A percentile compares a stretch with the other conserved stretches of the same genome.
Evolutionary conservation across 257 asterid genomes (phyloP).

Genomic region (Scutellaria galericulata): DNA sequence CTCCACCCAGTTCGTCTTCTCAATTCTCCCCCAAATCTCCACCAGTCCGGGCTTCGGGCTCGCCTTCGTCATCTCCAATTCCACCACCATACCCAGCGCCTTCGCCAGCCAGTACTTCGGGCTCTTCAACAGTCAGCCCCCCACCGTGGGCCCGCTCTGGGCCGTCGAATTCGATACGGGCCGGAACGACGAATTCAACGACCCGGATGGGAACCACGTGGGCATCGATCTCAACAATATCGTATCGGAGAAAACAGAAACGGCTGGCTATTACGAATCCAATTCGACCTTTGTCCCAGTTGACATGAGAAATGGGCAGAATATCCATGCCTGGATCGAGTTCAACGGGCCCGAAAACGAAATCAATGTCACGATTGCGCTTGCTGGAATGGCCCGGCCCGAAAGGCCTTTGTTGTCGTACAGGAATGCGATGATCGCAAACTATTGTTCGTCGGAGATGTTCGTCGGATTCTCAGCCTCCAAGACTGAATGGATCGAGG

Average conservation of each 20-base stretch:
- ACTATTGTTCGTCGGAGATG: slow-evolving; percentile 58
- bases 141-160: slow-evolving; percentile 57
- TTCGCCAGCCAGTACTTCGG: slow-evolving; percentile 71
- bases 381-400: slow-evolving; percentile 66
- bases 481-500: slow-evolving; percentile 73
- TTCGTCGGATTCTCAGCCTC: slow-evolving; percentile 82
- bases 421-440: slow-evolving; percentile 45
- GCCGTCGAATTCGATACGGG: slow-evolving; percentile 84
- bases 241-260: slow-evolving; percentile 38
- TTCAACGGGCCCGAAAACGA: slow-evolving; percentile 58
- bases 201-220: slow-evolving; percentile 62
- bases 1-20: slow-evolving; percentile 80
- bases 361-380: slow-evolving; percentile 71
- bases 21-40: slow-evolving; percentile 64
- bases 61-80: slow-evolving; percentile 67
- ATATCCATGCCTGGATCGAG: slow-evolving; percentile 78
- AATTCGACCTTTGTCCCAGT: slow-evolving; percentile 45
- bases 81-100: slow-evolving; percentile 60
- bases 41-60: slow-evolving; percentile 83
- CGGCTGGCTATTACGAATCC: slow-evolving; percentile 59
- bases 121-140: slow-evolving; percentile 48
- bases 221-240: slow-evolving; percentile 67
- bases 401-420: slow-evolving; percentile 47
- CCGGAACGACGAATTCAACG: slow-evolving; percentile 64
- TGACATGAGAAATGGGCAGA: slow-evolving; percentile 67